phyloP scores from a whole-genome alignment of 2,329 filamentous ascomycete species.

The Truncatella angustata region DNA sequence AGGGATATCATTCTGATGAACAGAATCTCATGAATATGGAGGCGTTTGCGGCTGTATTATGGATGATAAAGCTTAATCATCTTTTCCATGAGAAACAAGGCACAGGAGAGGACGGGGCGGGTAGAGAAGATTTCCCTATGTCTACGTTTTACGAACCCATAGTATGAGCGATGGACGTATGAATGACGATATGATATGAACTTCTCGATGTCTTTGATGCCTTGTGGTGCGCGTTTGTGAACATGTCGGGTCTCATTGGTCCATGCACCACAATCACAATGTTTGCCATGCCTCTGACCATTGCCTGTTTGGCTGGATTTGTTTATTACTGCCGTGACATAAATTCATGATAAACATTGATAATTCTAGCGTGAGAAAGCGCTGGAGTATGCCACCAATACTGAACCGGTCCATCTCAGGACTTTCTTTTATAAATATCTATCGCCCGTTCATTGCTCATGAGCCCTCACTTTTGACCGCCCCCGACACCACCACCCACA shows the following conservation, averaged over 20 bases:
- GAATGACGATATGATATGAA: conserved; percentile 32
- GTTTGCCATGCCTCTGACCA: no score
- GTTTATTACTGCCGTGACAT: no score
- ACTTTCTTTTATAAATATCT: no score
- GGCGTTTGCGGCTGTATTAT: conserved; percentile 4
- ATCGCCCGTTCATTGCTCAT: no score
- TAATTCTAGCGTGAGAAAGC: background rate
- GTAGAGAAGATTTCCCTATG: conserved; percentile 11
- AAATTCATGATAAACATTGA: background rate
- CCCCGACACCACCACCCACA: background rate
- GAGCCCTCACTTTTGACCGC: no score
- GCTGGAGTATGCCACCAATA: background rate
- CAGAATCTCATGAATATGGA: background rate
- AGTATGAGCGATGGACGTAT: conserved; percentile 20
- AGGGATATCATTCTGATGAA: background rate
- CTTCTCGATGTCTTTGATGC: background rate
- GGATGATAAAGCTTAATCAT: background rate
- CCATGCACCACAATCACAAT: no score
- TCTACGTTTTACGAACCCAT: conserved; percentile 24
- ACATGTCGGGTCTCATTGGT: no score
- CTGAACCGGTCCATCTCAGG: background rate
- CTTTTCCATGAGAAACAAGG: background rate
- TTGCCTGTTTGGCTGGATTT: no score
- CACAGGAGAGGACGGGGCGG: conserved; percentile 4
- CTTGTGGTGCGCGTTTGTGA: background rate